Evolutionary conservation across 352 stramenopile genomes (phyloP).

Genomic region (Pythium phragmitis): DNA sequence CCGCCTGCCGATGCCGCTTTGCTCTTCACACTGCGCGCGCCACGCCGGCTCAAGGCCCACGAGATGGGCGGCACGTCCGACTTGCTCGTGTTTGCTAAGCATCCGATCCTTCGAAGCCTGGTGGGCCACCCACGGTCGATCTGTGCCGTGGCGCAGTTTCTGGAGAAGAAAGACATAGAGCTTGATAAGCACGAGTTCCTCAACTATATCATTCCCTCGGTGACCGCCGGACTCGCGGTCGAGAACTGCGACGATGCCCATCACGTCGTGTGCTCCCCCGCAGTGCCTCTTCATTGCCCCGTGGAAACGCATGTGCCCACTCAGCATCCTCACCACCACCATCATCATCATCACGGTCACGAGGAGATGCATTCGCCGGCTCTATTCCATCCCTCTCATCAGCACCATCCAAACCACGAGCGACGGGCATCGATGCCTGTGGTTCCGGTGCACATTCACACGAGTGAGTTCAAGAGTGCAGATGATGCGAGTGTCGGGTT

Average conservation of each 20-base stretch:
- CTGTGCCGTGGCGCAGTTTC: constrained; percentile 75
- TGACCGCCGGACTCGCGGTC: constrained; percentile 64
- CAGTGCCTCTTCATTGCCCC: constrained; percentile 16
- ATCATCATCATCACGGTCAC: constrained; percentile 28
- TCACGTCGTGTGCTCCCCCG: constrained; percentile 14
- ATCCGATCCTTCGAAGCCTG: constrained; percentile 63
- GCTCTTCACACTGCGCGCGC: constrained; percentile 73
- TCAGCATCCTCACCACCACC: constrained; percentile 9
- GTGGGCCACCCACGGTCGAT: constrained; percentile 68
- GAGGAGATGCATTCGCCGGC: not conserved
- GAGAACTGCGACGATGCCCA: constrained; percentile 31
- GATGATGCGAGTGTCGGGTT: constrained; percentile 4
- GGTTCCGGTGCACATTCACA: constrained; percentile 15
- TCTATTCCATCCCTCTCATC: constrained; percentile 14
- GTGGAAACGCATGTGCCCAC: constrained; percentile 5
- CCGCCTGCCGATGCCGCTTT: constrained; percentile 64
- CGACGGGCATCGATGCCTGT: constrained; percentile 28
- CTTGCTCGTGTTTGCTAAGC: constrained; percentile 54
- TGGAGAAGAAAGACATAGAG: constrained; percentile 83
- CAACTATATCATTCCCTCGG: constrained; percentile 78
- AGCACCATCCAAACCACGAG: constrained; percentile 30
- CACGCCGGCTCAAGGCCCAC: constrained; percentile 69
- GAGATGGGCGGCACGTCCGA: constrained; percentile 77
- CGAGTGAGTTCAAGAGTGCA: not conserved
- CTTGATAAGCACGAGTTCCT: constrained; percentile 82